phyloP scores from a whole-genome alignment of 805 yeast genomes.

The Suhomyces sp. region DNA sequence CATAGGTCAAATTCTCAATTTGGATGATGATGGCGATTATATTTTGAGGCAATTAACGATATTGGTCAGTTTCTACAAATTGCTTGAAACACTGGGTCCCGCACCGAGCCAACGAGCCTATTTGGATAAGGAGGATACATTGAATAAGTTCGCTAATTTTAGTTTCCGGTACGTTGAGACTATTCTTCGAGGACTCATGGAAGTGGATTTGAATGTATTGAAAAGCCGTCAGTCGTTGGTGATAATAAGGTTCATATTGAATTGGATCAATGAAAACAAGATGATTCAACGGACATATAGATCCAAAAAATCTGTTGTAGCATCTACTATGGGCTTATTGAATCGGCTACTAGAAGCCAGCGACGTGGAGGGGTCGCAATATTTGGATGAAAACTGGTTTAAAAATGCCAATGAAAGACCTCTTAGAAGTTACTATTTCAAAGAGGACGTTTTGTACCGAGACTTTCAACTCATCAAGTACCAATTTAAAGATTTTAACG shows the following conservation, averaged over 20 bases:
- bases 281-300: slow-evolving; percentile 15
- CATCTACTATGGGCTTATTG: slow-evolving; percentile 15
- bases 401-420: slow-evolving; percentile 34
- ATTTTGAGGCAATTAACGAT: slow-evolving; percentile 24
- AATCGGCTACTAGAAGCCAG: slow-evolving; percentile 2
- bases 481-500: slow-evolving; percentile 61
- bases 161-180: slow-evolving; percentile 20
- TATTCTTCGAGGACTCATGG: slow-evolving; percentile 10
- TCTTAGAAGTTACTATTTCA: slow-evolving; percentile 50
- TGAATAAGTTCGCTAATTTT: slow-evolving; percentile 13
- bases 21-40: slow-evolving; percentile 8
- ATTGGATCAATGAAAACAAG: slow-evolving; percentile 57
- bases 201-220: background rate
- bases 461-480: slow-evolving; percentile 57
- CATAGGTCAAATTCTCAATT: slow-evolving; percentile 12
- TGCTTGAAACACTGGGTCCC: slow-evolving; percentile 9
- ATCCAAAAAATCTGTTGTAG: slow-evolving; percentile 9
- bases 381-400: slow-evolving; percentile 5
- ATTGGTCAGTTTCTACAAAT: slow-evolving; percentile 19
- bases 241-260: slow-evolving; percentile 44
- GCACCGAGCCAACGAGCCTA: slow-evolving; percentile 2
- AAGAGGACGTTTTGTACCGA: slow-evolving; percentile 61
- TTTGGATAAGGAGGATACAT: slow-evolving; percentile 7
- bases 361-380: slow-evolving; percentile 23
- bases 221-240: slow-evolving; percentile 13